Evolutionary conservation across 2,329 filamentous ascomycete genomes (phyloP), one percentile per base, ranked within the genome.

Genomic region (Juglanconis oblonga): DNA sequence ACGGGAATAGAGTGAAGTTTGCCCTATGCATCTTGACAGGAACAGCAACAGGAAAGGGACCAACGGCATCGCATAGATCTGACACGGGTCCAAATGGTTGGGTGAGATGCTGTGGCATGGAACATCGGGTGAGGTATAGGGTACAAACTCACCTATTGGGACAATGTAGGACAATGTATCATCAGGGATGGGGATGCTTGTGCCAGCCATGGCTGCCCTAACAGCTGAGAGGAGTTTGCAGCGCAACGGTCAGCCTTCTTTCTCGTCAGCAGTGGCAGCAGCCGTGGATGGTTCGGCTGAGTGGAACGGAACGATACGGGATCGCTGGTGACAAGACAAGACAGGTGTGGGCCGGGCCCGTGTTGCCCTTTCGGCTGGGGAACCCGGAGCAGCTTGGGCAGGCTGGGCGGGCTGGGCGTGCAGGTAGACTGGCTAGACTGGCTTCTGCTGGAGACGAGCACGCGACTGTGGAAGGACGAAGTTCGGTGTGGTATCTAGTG

Each of bases 51-150:
- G 61, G 74, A 73, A 65, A 65, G 64, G 62, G 75, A 73, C 80
- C 79, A 83, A 83, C 80, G 72, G 71, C 65, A 77, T 66, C 55
- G 66, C 69, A 68, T 65, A 67, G 72, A 75, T 71, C 70, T 63
- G 67, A 76, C 77, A 82, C 81, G 77, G 76, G 76, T 72, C 70
- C 66, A 75, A 76, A 78, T 79, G 79, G 80, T 77, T 82, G 73
- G 70, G 64, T 70, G 66, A 67, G 74, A 72, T 62, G 72, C 71
- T 62, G 67, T 69, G 54, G 66, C 52, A 62, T 62, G 29, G 11
- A 13, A n/a, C 10, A 13, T 7, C 40, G 10, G 40, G 11, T 33
- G 36, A 51, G 31, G 57, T 54, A 57, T 57, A 51, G 54, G 54
- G 52, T 51, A 57, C 63, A 66, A 64, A 66, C 82, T 80, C 73